Conservation (phyloP, 1,284 basidiomycete species). For the Caloboletus firmus region DNA sequence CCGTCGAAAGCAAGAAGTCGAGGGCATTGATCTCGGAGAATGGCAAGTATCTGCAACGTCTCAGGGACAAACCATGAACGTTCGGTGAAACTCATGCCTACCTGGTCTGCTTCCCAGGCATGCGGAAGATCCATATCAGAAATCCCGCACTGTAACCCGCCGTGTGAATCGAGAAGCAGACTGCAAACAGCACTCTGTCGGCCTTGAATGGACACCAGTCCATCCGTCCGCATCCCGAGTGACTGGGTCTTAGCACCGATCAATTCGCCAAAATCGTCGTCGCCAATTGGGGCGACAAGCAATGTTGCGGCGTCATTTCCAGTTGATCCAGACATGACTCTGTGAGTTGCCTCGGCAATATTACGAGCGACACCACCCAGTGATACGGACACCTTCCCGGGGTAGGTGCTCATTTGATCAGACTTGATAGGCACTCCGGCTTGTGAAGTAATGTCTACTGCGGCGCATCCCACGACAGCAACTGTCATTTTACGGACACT, state of each 20-base stretch:
- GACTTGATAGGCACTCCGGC: conserved; percentile 29
- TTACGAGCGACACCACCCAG: conserved; percentile 94
- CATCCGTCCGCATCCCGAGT: conserved; percentile 81
- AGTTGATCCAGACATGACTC: conserved; percentile 47
- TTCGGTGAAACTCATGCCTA: conserved; percentile 33
- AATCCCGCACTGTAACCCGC: conserved; percentile 79
- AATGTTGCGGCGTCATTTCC: conserved; percentile 39
- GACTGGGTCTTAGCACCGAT: conserved; percentile 55
- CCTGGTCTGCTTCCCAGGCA: conserved; percentile 47
- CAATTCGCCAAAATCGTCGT: conserved; percentile 70
- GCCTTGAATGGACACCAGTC: conserved; percentile 51
- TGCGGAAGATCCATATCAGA: conserved; percentile 87
- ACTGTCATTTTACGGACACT: conserved; percentile 39
- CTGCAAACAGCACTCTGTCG: conserved; percentile 78
- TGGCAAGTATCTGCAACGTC: conserved; percentile 25
- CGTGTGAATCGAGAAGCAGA: conserved; percentile 73
- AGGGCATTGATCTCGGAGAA: conserved; percentile 51
- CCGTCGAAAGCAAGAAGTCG: conserved; percentile 78
- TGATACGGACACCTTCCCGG: conserved; percentile 72
- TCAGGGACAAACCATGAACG: not conserved
- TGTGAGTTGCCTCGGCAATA: conserved; percentile 85
- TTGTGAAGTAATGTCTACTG: conserved; percentile 81
- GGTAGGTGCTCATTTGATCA: conserved; percentile 69
- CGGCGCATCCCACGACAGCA: conserved; percentile 79
- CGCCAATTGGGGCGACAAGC: conserved; percentile 63